Conservation (phyloP, 2,329 filamentous ascomycete species). For the Ophiosphaerella narmari region DNA sequence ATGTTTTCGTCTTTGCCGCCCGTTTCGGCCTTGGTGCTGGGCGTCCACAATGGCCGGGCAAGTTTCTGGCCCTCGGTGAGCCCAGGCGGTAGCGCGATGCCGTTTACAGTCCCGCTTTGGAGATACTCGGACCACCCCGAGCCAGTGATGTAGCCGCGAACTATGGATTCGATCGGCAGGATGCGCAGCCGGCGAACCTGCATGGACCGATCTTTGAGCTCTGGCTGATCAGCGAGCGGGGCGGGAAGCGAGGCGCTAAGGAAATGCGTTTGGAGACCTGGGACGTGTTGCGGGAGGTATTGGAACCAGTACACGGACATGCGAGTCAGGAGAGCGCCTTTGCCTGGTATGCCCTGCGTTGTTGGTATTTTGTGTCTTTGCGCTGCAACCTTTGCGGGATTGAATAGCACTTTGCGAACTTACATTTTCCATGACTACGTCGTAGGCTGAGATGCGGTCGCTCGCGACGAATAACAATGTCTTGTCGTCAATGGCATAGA, state of each 20-base stretch:
- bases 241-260: slow-evolving; percentile 62
- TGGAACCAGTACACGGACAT: slow-evolving; percentile 71
- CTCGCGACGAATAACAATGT: slow-evolving; percentile 82
- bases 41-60: slow-evolving; percentile 73
- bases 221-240: slow-evolving; percentile 43
- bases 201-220: slow-evolving; percentile 71
- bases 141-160: slow-evolving; percentile 89
- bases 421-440: slow-evolving; percentile 85
- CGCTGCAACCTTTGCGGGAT: not conserved
- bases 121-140: slow-evolving; percentile 82
- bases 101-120: slow-evolving; percentile 76
- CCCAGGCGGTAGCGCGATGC: slow-evolving; percentile 69
- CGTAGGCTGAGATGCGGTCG: slow-evolving; percentile 93
- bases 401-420: slow-evolving; percentile 16
- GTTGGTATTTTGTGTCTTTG: not conserved
- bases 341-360: slow-evolving; percentile 66
- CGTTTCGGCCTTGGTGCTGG: slow-evolving; percentile 81
- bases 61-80: slow-evolving; percentile 73
- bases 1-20: slow-evolving; percentile 89
- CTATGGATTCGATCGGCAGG: slow-evolving; percentile 80
- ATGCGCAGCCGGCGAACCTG: slow-evolving; percentile 73
- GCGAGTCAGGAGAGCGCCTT: slow-evolving; percentile 69
- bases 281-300: slow-evolving; percentile 61
- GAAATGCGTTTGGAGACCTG: slow-evolving; percentile 66
- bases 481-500: slow-evolving; percentile 72